phyloP scores from a whole-genome alignment of 1,284 basidiomycete species.

The Earliella scabrosa region DNA sequence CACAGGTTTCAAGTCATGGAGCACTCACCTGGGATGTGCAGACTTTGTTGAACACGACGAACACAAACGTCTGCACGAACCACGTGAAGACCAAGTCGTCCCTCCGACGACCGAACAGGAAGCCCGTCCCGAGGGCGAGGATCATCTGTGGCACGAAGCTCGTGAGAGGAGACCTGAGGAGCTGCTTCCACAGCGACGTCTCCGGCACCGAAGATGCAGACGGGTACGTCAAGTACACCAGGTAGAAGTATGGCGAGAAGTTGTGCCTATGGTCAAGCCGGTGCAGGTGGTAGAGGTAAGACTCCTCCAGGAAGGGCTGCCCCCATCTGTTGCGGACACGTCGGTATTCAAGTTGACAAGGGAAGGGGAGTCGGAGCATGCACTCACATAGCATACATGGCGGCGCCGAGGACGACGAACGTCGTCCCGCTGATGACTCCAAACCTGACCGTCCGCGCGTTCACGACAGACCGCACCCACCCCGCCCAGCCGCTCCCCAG shows the following conservation, averaged over 20 bases:
- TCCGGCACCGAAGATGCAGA: constrained; percentile 32
- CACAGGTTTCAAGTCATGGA: not conserved
- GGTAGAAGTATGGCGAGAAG: constrained; percentile 97
- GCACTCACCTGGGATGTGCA: constrained; percentile 90
- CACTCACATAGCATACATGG: constrained; percentile 81
- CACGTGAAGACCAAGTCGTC: constrained; percentile 78
- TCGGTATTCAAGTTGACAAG: constrained; percentile 8
- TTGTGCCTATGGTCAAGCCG: constrained; percentile 97
- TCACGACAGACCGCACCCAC: constrained; percentile 52
- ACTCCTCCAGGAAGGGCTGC: constrained; percentile 87
- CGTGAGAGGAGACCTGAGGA: constrained; percentile 65
- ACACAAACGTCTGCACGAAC: constrained; percentile 90
- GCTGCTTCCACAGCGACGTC: constrained; percentile 41
- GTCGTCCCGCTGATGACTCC: constrained; percentile 67
- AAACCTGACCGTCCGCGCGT: constrained; percentile 68
- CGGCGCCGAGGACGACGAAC: constrained; percentile 67
- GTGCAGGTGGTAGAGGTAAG: constrained; percentile 92
- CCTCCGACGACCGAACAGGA: constrained; percentile 59
- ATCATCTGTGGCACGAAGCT: constrained; percentile 80
- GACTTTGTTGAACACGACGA: constrained; percentile 98
- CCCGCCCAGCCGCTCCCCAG: constrained; percentile 30
- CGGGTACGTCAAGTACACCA: constrained; percentile 84
- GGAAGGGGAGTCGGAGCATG: not conserved
- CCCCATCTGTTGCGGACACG: constrained; percentile 83
- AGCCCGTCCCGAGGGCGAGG: constrained; percentile 67